phyloP scores from a whole-genome alignment of 176 grass and related monocot species.

The Sorghum bicolor region DNA sequence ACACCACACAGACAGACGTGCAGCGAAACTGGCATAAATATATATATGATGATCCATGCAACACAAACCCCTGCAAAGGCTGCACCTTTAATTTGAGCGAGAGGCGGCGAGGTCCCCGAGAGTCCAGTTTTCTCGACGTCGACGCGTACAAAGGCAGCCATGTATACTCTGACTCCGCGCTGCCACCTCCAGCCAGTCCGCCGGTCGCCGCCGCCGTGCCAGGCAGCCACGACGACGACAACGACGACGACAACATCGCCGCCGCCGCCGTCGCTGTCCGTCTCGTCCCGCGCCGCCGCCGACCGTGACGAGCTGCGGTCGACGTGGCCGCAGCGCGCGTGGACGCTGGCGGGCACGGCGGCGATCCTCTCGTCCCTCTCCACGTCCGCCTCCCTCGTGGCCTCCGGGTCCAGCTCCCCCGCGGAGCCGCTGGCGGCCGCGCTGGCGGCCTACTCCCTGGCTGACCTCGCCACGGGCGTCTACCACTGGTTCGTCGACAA shows the following conservation, averaged over 20 bases:
- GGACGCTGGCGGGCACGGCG: constrained; percentile 63
- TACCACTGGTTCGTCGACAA: constrained; percentile 96
- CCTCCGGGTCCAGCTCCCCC: constrained; percentile 22
- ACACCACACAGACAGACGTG: constrained; percentile 28
- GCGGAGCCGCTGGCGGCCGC: constrained; percentile 28
- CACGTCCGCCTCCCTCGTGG: constrained; percentile 46
- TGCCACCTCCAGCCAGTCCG: constrained; percentile 30
- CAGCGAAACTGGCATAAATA: not conserved
- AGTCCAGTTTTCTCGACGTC: not conserved
- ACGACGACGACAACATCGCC: no score
- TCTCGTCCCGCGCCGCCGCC: constrained; percentile 17
- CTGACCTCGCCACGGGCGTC: constrained; percentile 74
- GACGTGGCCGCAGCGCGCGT: constrained; percentile 77
- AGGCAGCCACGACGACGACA: constrained; percentile 36
- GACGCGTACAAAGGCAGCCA: not conserved
- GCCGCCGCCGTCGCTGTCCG: not conserved
- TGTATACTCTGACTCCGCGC: constrained; percentile 51
- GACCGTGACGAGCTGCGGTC: constrained; percentile 52
- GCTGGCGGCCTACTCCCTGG: constrained; percentile 55
- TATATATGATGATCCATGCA: not conserved
- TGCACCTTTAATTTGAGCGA: not conserved
- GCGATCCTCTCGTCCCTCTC: constrained; percentile 59
- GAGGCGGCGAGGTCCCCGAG: not conserved
- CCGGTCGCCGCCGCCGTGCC: constrained; percentile 21
- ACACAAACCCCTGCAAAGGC: not conserved